phyloP scores from a whole-genome alignment of 805 yeast genomes.

The Saccharomycopsis sp. region DNA sequence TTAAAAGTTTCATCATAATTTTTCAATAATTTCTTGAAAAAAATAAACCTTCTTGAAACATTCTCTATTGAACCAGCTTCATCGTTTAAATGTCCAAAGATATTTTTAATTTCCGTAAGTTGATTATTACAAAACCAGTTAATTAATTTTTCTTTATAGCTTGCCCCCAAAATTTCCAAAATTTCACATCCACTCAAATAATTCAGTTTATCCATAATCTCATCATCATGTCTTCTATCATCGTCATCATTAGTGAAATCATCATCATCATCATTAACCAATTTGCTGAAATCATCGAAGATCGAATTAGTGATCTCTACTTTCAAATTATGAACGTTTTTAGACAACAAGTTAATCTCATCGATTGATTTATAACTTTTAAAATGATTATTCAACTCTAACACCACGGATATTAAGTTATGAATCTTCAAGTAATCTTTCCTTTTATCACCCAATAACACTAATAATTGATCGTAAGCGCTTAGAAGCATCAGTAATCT shows the following conservation, averaged over 20 bases:
- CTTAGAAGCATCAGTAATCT: slow-evolving; percentile 79
- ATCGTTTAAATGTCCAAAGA: slow-evolving; percentile 63
- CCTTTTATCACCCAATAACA: slow-evolving; percentile 35
- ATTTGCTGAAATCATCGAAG: slow-evolving; percentile 61
- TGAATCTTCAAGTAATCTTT: slow-evolving; percentile 46
- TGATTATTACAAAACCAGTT: slow-evolving; percentile 68
- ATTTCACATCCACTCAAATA: slow-evolving; percentile 63
- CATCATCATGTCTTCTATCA: slow-evolving; percentile 10
- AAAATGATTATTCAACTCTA: slow-evolving; percentile 66
- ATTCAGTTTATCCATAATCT: slow-evolving; percentile 31
- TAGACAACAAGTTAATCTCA: slow-evolving; percentile 62
- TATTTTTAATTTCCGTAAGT: slow-evolving; percentile 64
- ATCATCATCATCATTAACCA: slow-evolving; percentile 32
- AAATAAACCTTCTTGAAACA: slow-evolving; percentile 71
- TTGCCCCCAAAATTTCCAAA: slow-evolving; percentile 54
- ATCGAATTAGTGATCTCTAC: slow-evolving; percentile 59
- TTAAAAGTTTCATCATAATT: slow-evolving; percentile 47
- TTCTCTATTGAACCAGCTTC: slow-evolving; percentile 96
- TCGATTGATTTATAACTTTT: slow-evolving; percentile 77
- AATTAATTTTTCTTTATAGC: slow-evolving; percentile 51
- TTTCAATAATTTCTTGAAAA: slow-evolving; percentile 64
- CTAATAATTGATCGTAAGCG: slow-evolving; percentile 55
- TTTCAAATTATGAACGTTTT: slow-evolving; percentile 52
- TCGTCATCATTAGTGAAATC: slow-evolving; percentile 24
- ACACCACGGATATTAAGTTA: slow-evolving; percentile 59